Base-by-base conservation (phyloP, 1,284 basidiomycete genomes). In the Rhodotorula sp. region DNA sequence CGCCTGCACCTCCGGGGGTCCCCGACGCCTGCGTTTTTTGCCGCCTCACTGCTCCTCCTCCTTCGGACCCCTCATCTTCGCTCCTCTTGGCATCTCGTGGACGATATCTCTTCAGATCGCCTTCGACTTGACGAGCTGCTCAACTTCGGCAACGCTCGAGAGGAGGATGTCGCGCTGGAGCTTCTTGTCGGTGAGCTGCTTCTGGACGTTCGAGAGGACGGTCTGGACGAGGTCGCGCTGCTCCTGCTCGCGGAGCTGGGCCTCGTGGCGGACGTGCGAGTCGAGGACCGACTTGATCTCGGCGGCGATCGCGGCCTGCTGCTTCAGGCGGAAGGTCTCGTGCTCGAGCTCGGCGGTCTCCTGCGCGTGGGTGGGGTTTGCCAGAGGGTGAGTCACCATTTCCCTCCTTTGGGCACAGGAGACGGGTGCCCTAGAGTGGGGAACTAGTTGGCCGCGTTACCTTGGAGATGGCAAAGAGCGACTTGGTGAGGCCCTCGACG, bases 191-290 rank as follows among this genome's bases (percentile, higher is more conserved):
- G 87, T 85, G 77, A 99, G 84, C 79, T 86, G 86, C 80, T 90
- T 88, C 78, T 92, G 85, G 66, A 98, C 93, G 82, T 91, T 93
- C 77, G 88, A 87, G 79, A 96, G 91, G 80, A 99, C 90, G 69
- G 86, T 84, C 86, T 91, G 90, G 76, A 93, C 90, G 67, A 99
- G 89, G 67, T 92, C 90, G 49, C 87, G 86, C 87, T 99, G 97
- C 86, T 99, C 93, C 80, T 87, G 90, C 87, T 99, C 95, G 85
- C 97, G 93, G 82, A 90, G 87, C 83, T 95, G 92, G 81, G 97
- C 94, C 86, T 99, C 96, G 84, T 89, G 95, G 81, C 96, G 91
- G 72, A 96, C 95, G 95, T 96, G 98, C 81, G 91, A 92, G 87
- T 99, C 97, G 71, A 99, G 88, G 52, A 99, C 95, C 52, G 89